phyloP scores from a whole-genome alignment of 2,329 filamentous ascomycete genomes.

The Ophiostoma sp. region DNA sequence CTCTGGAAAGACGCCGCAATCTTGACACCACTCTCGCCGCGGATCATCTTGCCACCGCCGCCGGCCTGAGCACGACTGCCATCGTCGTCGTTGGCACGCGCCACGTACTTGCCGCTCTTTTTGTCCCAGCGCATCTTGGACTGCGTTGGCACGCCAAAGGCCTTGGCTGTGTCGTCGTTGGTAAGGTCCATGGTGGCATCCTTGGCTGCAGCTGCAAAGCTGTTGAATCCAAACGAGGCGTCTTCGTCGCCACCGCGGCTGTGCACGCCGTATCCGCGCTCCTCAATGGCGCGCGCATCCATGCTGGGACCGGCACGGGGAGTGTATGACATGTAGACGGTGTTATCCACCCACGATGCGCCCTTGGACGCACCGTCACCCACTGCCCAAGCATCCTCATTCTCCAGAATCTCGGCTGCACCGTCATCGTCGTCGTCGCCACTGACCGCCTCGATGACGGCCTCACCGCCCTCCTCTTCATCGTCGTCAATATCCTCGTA shows the following conservation, averaged over 20 bases:
- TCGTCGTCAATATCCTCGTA: slow-evolving; percentile 27
- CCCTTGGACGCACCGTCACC: slow-evolving; percentile 29
- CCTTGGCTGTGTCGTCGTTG: slow-evolving; percentile 76
- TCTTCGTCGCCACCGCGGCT: slow-evolving; percentile 50
- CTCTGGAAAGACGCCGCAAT: slow-evolving; percentile 91
- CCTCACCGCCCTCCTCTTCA: slow-evolving; percentile 33
- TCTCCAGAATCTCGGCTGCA: slow-evolving; percentile 65
- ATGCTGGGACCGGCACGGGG: slow-evolving; percentile 64
- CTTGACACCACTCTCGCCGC: slow-evolving; percentile 89
- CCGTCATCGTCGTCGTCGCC: slow-evolving; percentile 47
- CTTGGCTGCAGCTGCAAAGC: slow-evolving; percentile 84
- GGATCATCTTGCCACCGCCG: slow-evolving; percentile 56
- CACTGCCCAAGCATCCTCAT: slow-evolving; percentile 46
- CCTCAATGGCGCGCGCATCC: slow-evolving; percentile 58
- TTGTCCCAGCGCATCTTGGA: slow-evolving; percentile 91
- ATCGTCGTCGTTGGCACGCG: slow-evolving; percentile 88
- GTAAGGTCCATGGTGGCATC: slow-evolving; percentile 86
- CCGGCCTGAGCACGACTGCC: slow-evolving; percentile 57
- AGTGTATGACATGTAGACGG: slow-evolving; percentile 95
- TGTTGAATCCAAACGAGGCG: slow-evolving; percentile 46
- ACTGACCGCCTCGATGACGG: slow-evolving; percentile 47
- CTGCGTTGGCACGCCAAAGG: slow-evolving; percentile 73
- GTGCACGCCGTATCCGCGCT: slow-evolving; percentile 89
- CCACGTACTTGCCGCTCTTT: slow-evolving; percentile 91
- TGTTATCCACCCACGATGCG: slow-evolving; percentile 70